Percentiles rank a stretch among this genome's conserved stretches.
phyloP scores from a whole-genome alignment of 164 flowering plant species.

The Vitis labrusca region DNA sequence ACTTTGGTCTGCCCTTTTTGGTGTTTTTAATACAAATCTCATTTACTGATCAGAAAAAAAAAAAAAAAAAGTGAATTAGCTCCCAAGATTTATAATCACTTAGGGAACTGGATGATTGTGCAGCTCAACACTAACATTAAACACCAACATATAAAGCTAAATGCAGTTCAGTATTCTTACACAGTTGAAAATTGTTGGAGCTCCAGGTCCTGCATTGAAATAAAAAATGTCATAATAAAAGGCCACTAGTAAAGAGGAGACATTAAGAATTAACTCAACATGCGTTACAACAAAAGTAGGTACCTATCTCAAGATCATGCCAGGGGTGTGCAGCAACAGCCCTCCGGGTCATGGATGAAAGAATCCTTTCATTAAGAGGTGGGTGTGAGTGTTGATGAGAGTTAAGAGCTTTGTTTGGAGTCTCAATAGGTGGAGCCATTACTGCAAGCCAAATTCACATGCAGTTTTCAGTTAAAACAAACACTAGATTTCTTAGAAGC shows the following conservation, averaged over 20 bases:
- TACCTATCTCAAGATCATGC: conserved; percentile 97
- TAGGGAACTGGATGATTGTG: too few species aligned
- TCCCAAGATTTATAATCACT: too few species aligned
- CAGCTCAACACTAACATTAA: not conserved
- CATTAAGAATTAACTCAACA: not conserved
- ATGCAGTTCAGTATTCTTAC: conserved; percentile 40
- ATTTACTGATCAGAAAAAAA: too few species aligned
- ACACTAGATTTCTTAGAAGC: not conserved
- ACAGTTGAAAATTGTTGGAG: conserved; percentile 75
- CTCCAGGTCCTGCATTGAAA: conserved; percentile 71
- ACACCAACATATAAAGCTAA: not conserved
- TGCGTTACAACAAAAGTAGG: not conserved
- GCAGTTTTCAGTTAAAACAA: not conserved
- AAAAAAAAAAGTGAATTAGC: too few species aligned
- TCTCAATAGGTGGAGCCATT: conserved; percentile 53
- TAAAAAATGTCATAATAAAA: not conserved
- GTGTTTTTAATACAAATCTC: too few species aligned
- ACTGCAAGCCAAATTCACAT: conserved; percentile 28
- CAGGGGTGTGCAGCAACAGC: conserved; percentile 90
- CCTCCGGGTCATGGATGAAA: conserved; percentile 72
- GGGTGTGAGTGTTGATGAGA: conserved; percentile 34
- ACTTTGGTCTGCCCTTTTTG: too few species aligned
- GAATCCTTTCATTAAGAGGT: conserved; percentile 81
- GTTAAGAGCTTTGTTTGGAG: conserved; percentile 18
- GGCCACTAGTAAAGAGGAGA: not conserved